Percentiles rank a stretch among this genome's conserved stretches.
phyloP scores from a whole-genome alignment of 768 basidiomycete genomes.

The Lentinus tigrinus region DNA sequence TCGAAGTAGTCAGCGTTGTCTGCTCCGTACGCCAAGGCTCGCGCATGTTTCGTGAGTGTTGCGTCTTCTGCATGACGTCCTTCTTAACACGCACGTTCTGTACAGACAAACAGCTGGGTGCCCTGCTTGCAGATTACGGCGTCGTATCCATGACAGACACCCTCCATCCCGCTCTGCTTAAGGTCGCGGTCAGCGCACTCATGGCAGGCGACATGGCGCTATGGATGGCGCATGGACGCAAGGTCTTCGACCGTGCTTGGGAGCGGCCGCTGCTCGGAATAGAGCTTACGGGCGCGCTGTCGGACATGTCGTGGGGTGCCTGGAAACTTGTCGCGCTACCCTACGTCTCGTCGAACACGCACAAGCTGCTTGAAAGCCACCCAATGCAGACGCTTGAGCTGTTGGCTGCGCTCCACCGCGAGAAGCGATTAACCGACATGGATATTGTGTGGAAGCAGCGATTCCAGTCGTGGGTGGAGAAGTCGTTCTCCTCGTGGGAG shows the following conservation, averaged over 20 bases:
- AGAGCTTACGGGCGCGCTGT: slow-evolving; percentile 57
- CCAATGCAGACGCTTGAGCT: slow-evolving; percentile 45
- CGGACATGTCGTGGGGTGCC: slow-evolving; percentile 70
- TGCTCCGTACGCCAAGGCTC: slow-evolving; percentile 72
- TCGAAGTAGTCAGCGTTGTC: slow-evolving; percentile 57
- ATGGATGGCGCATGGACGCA: slow-evolving; percentile 45
- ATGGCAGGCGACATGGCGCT: slow-evolving; percentile 43
- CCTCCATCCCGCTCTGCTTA: slow-evolving; percentile 33
- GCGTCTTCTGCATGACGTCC: background rate
- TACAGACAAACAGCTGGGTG: slow-evolving; percentile 37
- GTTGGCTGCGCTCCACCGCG: slow-evolving; percentile 45
- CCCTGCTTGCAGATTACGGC: slow-evolving; percentile 32
- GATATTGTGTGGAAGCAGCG: slow-evolving; percentile 60
- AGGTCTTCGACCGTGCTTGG: slow-evolving; percentile 54
- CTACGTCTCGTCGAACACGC: slow-evolving; percentile 50
- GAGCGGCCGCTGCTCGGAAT: slow-evolving; percentile 42
- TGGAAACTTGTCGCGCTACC: slow-evolving; percentile 73
- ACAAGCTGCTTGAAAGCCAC: slow-evolving; percentile 45
- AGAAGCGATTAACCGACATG: slow-evolving; percentile 53
- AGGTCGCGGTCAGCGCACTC: slow-evolving; percentile 35
- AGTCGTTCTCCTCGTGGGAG: slow-evolving; percentile 42
- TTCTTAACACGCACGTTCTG: background rate
- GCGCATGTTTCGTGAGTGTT: slow-evolving; percentile 55
- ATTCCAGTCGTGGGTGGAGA: slow-evolving; percentile 49
- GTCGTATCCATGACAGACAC: slow-evolving; percentile 27